phyloP scores from a whole-genome alignment of 2,329 filamentous ascomycete species.

The Iodosphaeria phyllophila region DNA sequence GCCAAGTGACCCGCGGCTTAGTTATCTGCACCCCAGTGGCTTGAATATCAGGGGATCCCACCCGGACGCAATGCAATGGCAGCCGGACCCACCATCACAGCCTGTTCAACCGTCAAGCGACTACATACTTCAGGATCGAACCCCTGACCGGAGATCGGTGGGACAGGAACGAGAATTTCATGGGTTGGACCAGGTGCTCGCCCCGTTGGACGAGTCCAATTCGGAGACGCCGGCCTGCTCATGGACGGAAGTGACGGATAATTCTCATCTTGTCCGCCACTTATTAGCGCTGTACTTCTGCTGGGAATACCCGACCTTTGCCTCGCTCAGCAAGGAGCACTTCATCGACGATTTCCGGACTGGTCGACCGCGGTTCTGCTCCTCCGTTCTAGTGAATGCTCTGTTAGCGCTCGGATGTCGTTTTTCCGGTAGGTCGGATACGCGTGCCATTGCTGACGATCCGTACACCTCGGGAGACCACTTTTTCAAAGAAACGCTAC shows the following conservation, averaged over 20 bases:
- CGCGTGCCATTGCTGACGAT: constrained; percentile 41
- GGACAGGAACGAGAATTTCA: constrained; percentile 18
- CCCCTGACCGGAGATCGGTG: too few relatives aligned
- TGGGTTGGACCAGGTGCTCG: constrained; percentile 28
- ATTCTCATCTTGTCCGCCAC: constrained; percentile 39
- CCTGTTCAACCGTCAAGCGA: too few relatives aligned
- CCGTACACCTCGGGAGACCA: constrained; percentile 50
- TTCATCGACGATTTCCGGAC: constrained; percentile 47
- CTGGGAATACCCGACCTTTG: constrained; percentile 61
- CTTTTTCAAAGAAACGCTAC: constrained; percentile 52
- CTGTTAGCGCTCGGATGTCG: constrained; percentile 47
- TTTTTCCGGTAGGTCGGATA: constrained; percentile 45
- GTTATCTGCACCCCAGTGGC: constrained; percentile 24
- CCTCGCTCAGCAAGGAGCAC: constrained; percentile 52
- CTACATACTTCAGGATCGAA: constrained; percentile 21
- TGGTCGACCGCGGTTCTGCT: constrained; percentile 46
- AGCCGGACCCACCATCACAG: too few relatives aligned
- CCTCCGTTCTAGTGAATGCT: constrained; percentile 45
- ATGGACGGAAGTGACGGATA: constrained; percentile 44
- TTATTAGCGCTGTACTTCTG: constrained; percentile 52
- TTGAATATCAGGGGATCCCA: constrained; percentile 30
- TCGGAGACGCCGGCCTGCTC: constrained; percentile 21
- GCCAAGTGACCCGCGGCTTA: constrained; percentile 29
- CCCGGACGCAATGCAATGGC: constrained; percentile 27
- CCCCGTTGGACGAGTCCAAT: constrained; percentile 23